Conservation (phyloP, 2,329 filamentous ascomycete species). For the Ceratocystis ficicola region DNA sequence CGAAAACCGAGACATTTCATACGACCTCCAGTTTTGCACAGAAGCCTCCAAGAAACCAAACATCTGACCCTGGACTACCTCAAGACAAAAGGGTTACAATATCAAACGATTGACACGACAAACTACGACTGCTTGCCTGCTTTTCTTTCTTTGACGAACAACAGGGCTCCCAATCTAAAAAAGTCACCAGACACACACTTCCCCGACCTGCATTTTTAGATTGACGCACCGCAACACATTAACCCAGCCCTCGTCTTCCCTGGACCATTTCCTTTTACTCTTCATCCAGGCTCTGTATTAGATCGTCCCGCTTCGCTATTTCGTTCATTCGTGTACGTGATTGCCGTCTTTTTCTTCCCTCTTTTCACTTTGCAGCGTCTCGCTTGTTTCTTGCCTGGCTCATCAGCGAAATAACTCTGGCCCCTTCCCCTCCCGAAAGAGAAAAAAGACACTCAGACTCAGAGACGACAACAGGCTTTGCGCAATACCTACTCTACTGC, state of each 20-base stretch:
- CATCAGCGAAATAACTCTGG: conserved; percentile 11
- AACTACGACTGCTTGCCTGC: conserved; percentile 1
- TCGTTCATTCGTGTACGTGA: background rate
- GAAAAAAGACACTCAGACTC: conserved; percentile 4
- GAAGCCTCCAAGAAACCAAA: background rate
- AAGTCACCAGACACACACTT: conserved; percentile 8
- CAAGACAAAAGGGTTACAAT: conserved; percentile 2
- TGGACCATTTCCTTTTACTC: background rate
- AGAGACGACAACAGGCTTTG: conserved; percentile 6
- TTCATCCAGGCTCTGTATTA: conserved; percentile 2
- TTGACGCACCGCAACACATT: conserved; percentile 2
- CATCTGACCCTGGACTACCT: background rate
- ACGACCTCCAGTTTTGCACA: background rate
- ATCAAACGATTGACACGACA: conserved; percentile 11
- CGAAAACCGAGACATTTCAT: conserved; percentile 9
- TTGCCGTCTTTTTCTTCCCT: background rate
- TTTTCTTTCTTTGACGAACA: conserved; percentile 9
- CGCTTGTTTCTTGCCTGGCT: conserved; percentile 12
- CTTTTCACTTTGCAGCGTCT: conserved; percentile 4
- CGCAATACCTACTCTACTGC: conserved; percentile 8
- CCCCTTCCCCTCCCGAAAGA: background rate
- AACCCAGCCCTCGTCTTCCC: conserved; percentile 2
- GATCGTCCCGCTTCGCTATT: conserved; percentile 5
- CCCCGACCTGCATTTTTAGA: conserved; percentile 11
- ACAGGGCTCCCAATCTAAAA: conserved; percentile 6